A percentile compares a stretch with the other conserved stretches of the same genome.
Conservation (phyloP, 192 early-diverging fungal species). For the Polychytrium aggregatum region DNA sequence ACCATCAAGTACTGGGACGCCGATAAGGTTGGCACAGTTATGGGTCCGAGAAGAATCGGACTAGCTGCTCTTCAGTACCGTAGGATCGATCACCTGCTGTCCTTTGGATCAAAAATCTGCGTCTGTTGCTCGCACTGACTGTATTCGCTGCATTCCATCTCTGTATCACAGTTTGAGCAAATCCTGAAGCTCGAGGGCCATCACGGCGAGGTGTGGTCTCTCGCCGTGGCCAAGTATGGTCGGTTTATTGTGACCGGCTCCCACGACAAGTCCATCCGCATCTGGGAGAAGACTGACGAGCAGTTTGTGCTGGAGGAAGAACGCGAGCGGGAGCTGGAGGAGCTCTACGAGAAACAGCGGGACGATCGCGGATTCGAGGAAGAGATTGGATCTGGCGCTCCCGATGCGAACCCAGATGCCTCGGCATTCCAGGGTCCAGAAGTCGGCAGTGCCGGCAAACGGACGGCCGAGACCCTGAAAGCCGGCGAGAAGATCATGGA, state of each 20-base stretch:
- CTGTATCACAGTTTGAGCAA: constrained; percentile 61
- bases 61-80: too few species aligned
- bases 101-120: too few species aligned
- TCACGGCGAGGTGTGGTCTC: constrained; percentile 88
- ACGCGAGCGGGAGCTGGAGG: constrained; percentile 85
- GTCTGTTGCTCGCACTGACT: too few species aligned
- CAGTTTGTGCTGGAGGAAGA: constrained; percentile 91
- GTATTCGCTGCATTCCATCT: too few species aligned
- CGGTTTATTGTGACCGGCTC: constrained; percentile 77
- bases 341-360: constrained; percentile 70
- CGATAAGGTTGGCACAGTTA: constrained; percentile 64
- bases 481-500: constrained; percentile 90
- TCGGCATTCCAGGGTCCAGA: constrained; percentile 29
- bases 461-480: constrained; percentile 90
- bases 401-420: constrained; percentile 11
- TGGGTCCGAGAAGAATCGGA: too few species aligned
- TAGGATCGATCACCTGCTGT: neutral
- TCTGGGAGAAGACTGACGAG: constrained; percentile 96
- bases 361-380: constrained; percentile 18
- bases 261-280: constrained; percentile 87
- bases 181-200: constrained; percentile 88
- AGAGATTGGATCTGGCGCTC: constrained; percentile 33
- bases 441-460: constrained; percentile 65
- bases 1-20: constrained; percentile 91
- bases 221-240: constrained; percentile 83